phyloP scores from a whole-genome alignment of 83 land plant genomes.

The Picea abies region DNA sequence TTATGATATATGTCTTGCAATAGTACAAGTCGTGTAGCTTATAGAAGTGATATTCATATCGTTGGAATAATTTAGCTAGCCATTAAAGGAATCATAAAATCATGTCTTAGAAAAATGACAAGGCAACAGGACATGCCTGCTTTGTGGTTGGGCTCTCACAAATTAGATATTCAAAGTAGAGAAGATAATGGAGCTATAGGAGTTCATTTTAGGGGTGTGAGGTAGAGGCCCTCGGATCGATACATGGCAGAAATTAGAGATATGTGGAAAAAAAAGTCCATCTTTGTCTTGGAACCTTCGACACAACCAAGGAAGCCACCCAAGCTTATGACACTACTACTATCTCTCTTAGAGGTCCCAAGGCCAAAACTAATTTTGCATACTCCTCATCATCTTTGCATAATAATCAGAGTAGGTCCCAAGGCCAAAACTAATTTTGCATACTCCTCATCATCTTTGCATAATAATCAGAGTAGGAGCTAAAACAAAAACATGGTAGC shows the following conservation, averaged over 20 bases:
- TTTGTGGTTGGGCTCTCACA: no score
- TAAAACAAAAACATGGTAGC: not conserved
- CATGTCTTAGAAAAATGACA: no score
- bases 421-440: not conserved
- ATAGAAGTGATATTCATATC: no score
- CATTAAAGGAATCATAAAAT: no score
- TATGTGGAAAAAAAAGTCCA: not conserved
- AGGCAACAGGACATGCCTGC: no score
- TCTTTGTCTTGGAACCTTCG: not conserved
- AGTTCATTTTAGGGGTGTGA: not conserved
- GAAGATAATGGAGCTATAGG: not conserved
- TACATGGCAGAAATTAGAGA: constrained; percentile 1
- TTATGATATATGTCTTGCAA: no score
- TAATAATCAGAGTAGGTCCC: not conserved
- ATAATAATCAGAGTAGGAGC: not conserved
- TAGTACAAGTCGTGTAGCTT: no score
- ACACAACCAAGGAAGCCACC: not conserved
- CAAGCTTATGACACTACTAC: not conserved
- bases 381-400: not conserved
- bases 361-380: not conserved
- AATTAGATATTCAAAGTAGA: no score
- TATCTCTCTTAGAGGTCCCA: not conserved
- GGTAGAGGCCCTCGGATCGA: not conserved
- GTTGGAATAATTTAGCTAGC: no score
- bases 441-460: not conserved